These are phyloP conservation scores for Yamadazyma insecticola DNA, from an alignment of 805 yeast genomes.

Conservation along the genomic window DNA sequence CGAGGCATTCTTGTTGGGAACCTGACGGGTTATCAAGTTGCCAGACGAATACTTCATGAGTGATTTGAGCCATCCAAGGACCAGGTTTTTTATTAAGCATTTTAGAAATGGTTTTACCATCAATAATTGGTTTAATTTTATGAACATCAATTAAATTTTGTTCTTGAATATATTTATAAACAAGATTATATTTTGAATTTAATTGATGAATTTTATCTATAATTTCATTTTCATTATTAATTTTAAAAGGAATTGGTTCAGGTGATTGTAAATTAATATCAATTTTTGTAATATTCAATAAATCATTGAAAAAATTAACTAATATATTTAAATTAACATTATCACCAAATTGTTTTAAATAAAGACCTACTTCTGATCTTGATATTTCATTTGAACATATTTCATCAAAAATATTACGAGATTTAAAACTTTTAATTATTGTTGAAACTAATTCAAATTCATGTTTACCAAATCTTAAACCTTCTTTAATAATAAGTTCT, in stretches of 20 bases:
- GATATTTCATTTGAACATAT: constrained; percentile 15
- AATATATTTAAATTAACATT: constrained; percentile 44
- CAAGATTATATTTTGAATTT: constrained; percentile 24
- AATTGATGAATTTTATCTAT: constrained; percentile 3
- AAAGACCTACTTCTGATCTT: constrained; percentile 59
- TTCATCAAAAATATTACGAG: constrained; percentile 18
- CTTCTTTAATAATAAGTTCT: constrained; percentile 57
- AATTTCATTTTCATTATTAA: not conserved
- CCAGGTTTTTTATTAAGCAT: constrained; percentile 66
- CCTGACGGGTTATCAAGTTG: constrained; percentile 71
- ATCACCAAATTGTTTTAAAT: constrained; percentile 50
- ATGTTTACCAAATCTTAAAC: constrained; percentile 58
- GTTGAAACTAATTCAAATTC: constrained; percentile 49
- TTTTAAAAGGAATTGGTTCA: constrained; percentile 5
- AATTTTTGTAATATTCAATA: constrained; percentile 9
- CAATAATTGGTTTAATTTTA: constrained; percentile 58
- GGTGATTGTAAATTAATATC: constrained; percentile 8
- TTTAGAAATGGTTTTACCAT: constrained; percentile 65
- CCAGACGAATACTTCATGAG: constrained; percentile 59
- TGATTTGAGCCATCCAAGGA: constrained; percentile 70
- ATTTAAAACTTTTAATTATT: constrained; percentile 8
- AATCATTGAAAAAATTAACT: constrained; percentile 32
- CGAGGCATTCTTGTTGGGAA: constrained; percentile 51
- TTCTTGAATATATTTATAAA: constrained; percentile 27
- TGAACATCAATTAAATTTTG: constrained; percentile 40